These are phyloP conservation scores for Skeletonema marinoi DNA, from an alignment of 108 stramenopile genomes.

Conservation along the genomic window DNA sequence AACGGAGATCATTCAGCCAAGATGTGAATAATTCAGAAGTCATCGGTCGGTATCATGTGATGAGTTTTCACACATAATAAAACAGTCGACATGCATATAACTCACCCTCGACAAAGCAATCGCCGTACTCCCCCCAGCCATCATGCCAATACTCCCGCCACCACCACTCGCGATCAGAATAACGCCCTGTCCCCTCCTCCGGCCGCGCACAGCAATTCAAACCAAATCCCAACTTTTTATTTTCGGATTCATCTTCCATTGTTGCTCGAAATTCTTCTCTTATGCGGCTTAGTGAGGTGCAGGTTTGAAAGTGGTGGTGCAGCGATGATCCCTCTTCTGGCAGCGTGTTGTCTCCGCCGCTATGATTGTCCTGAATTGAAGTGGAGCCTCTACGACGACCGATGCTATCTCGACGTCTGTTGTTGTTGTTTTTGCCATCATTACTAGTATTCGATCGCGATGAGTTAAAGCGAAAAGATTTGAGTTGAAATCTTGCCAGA, in stretches of 20 bases:
- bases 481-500: not conserved
- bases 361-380: not conserved
- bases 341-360: not conserved
- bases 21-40: not conserved
- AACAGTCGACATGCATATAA: not conserved
- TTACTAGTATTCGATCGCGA: no score
- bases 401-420: not conserved
- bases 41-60: no score
- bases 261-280: not conserved
- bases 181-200: not conserved
- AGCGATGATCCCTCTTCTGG: not conserved
- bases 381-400: no score
- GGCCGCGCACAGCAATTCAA: conserved; percentile 2
- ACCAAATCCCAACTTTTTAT: not conserved
- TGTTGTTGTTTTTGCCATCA: not conserved
- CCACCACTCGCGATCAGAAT: not conserved
- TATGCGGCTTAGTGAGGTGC: not conserved
- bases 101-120: conserved; percentile 2
- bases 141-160: not conserved
- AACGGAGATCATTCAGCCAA: not conserved
- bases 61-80: no score
- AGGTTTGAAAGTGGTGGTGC: conserved; percentile 1
- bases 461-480: not conserved
- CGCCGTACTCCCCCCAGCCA: not conserved
- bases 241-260: not conserved